Conservation (phyloP, 345 rosid species). For the Acer negundo region DNA sequence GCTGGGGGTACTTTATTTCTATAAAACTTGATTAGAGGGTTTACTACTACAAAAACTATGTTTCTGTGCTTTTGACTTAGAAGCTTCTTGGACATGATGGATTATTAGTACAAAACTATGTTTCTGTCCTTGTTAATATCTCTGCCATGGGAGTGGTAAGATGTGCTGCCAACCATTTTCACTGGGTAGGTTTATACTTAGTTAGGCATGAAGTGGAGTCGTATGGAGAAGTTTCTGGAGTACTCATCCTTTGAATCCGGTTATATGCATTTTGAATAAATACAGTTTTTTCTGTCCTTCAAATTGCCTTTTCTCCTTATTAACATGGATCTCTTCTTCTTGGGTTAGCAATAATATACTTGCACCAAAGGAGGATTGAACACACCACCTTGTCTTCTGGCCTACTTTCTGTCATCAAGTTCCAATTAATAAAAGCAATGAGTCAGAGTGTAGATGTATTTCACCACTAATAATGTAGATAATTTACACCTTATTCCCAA, state of each 20-base stretch:
- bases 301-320: not conserved
- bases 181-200: not conserved
- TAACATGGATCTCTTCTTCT: not conserved
- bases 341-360: not conserved
- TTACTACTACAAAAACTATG: not conserved
- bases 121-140: not conserved
- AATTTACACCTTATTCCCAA: slow-evolving; percentile 8
- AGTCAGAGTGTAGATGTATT: not conserved
- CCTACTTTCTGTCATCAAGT: not conserved
- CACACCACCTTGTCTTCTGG: not conserved
- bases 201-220: not conserved
- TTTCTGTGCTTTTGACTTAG: not conserved
- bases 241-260: not conserved
- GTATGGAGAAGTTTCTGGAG: not conserved
- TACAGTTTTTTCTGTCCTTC: not conserved
- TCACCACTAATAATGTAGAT: slow-evolving; percentile 8
- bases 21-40: not conserved
- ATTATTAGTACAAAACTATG: not conserved
- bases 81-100: not conserved
- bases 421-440: not conserved
- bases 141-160: not conserved
- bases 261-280: not conserved
- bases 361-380: not conserved
- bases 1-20: not conserved
- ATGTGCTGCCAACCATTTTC: not conserved